Percentiles rank a stretch among this genome's conserved stretches.
These are phyloP conservation scores for Diaporthe vexans DNA, from an alignment of 2,329 filamentous ascomycete genomes.

Conservation along the genomic window DNA sequence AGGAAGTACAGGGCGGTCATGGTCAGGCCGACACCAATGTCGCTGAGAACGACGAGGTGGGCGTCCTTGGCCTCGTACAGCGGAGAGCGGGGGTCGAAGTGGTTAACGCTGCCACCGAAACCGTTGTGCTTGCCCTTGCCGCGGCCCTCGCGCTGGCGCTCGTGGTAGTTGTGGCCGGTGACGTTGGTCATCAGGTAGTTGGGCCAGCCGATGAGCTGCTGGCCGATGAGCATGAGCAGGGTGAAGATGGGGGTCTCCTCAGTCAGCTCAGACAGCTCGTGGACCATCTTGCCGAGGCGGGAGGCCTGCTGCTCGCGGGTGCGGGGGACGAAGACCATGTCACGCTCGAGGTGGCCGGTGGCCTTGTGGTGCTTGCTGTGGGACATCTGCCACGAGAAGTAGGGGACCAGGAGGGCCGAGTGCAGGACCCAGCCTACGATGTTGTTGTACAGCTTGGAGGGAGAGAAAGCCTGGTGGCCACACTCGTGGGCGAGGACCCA, in stretches of 20 bases:
- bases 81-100: conserved; percentile 90
- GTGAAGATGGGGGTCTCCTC: conserved; percentile 96
- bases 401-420: conserved; percentile 90
- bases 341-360: conserved; percentile 95
- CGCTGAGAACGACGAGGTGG: conserved; percentile 87
- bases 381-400: conserved; percentile 99
- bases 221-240: conserved; percentile 78
- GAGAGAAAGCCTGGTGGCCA: conserved; percentile 95
- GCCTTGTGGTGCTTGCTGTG: conserved; percentile 99
- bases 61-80: conserved; percentile 94
- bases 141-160: conserved; percentile 91
- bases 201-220: conserved; percentile 95
- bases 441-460: conserved; percentile 92
- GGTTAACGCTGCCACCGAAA: conserved; percentile 85
- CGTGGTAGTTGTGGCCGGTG: conserved; percentile 96
- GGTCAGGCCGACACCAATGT: conserved; percentile 81
- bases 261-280: conserved; percentile 89
- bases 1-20: conserved; percentile 75
- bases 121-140: conserved; percentile 95
- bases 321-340: conserved; percentile 99
- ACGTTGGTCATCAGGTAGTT: conserved; percentile 93
- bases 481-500: conserved; percentile 99
- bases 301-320: conserved; percentile 86
- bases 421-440: conserved; percentile 92
- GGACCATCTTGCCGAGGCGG: conserved; percentile 78